These are phyloP conservation scores for Fraxinus quadrangulata DNA, from an alignment of 257 asterid genomes.

Conservation along the genomic window DNA sequence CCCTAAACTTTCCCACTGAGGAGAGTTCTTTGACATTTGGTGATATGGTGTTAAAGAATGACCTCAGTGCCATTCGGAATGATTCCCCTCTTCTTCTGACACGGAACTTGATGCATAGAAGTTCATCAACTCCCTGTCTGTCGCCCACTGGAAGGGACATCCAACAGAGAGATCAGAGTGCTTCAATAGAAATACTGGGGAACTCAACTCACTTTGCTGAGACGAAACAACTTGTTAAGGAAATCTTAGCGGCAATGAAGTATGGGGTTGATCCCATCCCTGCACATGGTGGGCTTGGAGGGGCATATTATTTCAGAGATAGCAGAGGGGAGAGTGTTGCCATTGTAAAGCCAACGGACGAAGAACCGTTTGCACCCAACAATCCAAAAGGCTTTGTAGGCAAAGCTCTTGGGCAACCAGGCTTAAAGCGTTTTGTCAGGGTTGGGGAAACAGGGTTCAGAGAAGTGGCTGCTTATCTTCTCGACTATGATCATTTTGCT, in stretches of 20 bases:
- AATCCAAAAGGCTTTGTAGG: conserved; percentile 97
- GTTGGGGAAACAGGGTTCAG: conserved; percentile 96
- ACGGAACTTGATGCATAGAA: conserved; percentile 77
- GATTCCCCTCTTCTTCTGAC: conserved; percentile 84
- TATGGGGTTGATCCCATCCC: conserved; percentile 84
- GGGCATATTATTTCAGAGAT: conserved; percentile 85
- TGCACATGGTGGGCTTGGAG: conserved; percentile 89
- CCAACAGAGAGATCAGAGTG: conserved; percentile 85
- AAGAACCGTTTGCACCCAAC: conserved; percentile 96
- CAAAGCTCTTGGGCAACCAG: conserved; percentile 93
- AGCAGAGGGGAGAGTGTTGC: conserved; percentile 85
- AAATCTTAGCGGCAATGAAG: conserved; percentile 77
- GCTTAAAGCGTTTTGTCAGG: conserved; percentile 80
- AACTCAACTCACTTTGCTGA: conserved; percentile 49
- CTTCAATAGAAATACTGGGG: conserved; percentile 83
- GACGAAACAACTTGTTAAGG: conserved; percentile 68
- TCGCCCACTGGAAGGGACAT: conserved; percentile 84
- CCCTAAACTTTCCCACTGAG: conserved; percentile 77
- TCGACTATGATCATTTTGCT: conserved; percentile 81
- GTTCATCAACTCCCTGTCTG: conserved; percentile 96
- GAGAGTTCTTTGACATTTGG: conserved; percentile 92
- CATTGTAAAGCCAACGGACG: conserved; percentile 96
- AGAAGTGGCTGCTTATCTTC: conserved; percentile 97
- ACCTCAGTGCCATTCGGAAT: conserved; percentile 80
- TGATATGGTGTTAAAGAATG: conserved; percentile 81